phyloP scores from a whole-genome alignment of 345 rosid species.

The Citrus maxima region DNA sequence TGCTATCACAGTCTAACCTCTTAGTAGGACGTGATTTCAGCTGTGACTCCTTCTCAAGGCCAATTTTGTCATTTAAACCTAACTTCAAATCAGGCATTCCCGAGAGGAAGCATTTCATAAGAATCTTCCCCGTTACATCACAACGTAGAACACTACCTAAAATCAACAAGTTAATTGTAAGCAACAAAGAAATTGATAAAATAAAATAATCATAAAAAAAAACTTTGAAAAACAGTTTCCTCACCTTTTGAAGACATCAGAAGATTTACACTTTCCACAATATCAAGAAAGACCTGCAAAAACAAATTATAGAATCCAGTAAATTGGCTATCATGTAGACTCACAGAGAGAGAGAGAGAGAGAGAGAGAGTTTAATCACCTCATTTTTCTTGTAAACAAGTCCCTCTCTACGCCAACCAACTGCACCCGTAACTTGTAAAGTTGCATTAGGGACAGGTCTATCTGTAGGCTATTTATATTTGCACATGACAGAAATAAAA shows the following conservation, averaged over 20 bases:
- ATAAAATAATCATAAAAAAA: neutral
- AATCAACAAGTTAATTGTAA: conserved; percentile 22
- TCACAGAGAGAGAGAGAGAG: neutral
- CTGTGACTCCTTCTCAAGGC: conserved; percentile 97
- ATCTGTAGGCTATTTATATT: conserved; percentile 58
- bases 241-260: conserved; percentile 97
- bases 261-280: conserved; percentile 98
- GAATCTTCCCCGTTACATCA: conserved; percentile 95
- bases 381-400: conserved; percentile 95
- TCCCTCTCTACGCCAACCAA: conserved; percentile 99
- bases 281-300: conserved; percentile 89
- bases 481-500: conserved; percentile 1
- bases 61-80: conserved; percentile 99
- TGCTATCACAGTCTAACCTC: conserved; percentile 49
- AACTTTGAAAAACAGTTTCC: conserved; percentile 14
- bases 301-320: conserved; percentile 17
- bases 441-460: conserved; percentile 98
- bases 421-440: conserved; percentile 98
- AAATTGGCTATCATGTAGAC: neutral
- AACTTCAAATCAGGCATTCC: conserved; percentile 99
- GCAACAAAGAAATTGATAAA: neutral
- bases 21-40: conserved; percentile 92
- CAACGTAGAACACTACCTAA: conserved; percentile 92
- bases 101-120: conserved; percentile 98
- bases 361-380: conserved; percentile 36